Evolutionary conservation across 306 rosid genomes (phyloP), one percentile per base, ranked within the genome.

Genomic region (Trifolium dubium): DNA sequence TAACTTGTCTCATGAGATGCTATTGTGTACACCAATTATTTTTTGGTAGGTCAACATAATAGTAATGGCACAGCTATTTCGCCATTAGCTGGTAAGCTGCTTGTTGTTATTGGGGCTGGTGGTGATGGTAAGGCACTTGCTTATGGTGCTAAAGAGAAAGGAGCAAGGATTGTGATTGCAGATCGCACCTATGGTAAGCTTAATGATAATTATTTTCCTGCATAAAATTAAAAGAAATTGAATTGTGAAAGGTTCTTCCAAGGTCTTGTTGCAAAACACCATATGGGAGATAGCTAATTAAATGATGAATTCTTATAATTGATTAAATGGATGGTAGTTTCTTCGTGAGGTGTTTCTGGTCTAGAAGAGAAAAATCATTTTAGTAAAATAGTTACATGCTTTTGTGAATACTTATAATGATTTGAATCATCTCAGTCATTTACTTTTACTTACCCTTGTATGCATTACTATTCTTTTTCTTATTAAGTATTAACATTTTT

Each of bases 71-170:
- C 78, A 67, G 65, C 77, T 67, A 59, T 70, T 73, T 91, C 97
- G 1, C 96, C 92, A 65, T 87, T 94, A 84, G 91, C 89, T 74
- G 98, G 98, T 80, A 91, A 82, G 85, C 81, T 84, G 54, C 84
- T 94, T 80, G 88, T 91, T 80, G 93, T 94, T 80, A 89, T 94
- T 77, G 98, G 98, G 64, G 98, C 97, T 73, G 97, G 98, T 82
- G 98, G 97, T 40, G 96, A 95, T 19, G 96, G 92, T 58, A 91
- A 94, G 85, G 97, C 98, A 55, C 86, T 91, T 79, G 98, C 98
- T 63, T 94, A 87, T 81, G 98, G 98, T 80, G 98, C 96, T 51
- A 91, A 89, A 85, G 89, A 82, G 79, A 91, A 91, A 81, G 98
- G 97, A 64, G 95, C 97, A 50, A 85, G 87, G 85, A 80, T 94